phyloP scores from a whole-genome alignment of 2,329 filamentous ascomycete genomes.

The Coniochaeta prunicola region DNA sequence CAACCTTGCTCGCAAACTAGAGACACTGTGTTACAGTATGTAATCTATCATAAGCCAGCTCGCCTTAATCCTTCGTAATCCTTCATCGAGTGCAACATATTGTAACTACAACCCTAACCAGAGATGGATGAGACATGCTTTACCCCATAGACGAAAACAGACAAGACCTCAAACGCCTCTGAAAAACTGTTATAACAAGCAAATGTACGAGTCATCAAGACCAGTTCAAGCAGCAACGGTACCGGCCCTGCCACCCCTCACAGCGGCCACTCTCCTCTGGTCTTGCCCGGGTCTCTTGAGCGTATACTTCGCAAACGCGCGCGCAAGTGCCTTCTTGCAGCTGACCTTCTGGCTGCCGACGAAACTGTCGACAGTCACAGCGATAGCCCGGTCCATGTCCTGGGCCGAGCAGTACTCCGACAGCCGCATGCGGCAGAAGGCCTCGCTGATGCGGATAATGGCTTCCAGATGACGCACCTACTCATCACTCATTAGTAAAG shows the following conservation, averaged over 20 bases:
- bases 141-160: neutral
- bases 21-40: neutral
- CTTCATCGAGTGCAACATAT: neutral
- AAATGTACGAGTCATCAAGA: neutral
- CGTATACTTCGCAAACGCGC: slow-evolving; percentile 94
- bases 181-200: neutral
- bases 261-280: slow-evolving; percentile 10
- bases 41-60: neutral
- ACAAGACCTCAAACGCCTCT: slow-evolving; percentile 5
- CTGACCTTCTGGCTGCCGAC: slow-evolving; percentile 95
- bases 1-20: too few relatives aligned
- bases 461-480: slow-evolving; percentile 96
- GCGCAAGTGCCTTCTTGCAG: slow-evolving; percentile 90
- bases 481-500: neutral
- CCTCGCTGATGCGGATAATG: slow-evolving; percentile 89
- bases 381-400: slow-evolving; percentile 95
- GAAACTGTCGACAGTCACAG: slow-evolving; percentile 93
- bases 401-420: slow-evolving; percentile 85
- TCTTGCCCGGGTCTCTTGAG: slow-evolving; percentile 39
- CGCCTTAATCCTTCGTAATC: neutral
- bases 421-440: slow-evolving; percentile 97
- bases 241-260: slow-evolving; percentile 11
- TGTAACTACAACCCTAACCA: neutral
- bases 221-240: slow-evolving; percentile 8
- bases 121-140: neutral